These are phyloP conservation scores for Cenchrus americanus DNA, from an alignment of 176 grass and related monocot species.

Conservation along the genomic window DNA sequence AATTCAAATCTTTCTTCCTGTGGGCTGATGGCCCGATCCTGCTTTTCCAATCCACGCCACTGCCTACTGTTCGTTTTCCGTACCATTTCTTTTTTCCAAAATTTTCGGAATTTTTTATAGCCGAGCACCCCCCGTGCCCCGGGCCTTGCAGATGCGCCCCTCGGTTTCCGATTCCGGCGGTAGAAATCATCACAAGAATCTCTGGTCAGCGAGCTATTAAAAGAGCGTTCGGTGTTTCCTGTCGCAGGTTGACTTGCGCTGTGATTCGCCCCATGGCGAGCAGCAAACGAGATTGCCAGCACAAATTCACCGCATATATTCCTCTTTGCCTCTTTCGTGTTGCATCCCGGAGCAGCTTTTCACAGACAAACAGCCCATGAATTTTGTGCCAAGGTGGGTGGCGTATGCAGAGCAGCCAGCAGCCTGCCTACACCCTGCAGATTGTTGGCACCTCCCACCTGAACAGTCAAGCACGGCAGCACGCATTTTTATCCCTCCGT, in stretches of 20 bases:
- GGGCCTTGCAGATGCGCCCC: neutral
- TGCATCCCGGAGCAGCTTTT: neutral
- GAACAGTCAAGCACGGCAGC: neutral
- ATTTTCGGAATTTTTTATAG: neutral
- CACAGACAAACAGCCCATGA: neutral
- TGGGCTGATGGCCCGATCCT: neutral
- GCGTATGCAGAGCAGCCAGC: neutral
- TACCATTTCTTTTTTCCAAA: neutral
- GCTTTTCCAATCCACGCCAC: neutral
- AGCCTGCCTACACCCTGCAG: neutral
- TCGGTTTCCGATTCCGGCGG: conserved; percentile 27
- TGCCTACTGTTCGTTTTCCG: neutral
- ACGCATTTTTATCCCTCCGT: conserved; percentile 29
- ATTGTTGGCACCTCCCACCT: neutral
- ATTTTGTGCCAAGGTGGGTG: neutral
- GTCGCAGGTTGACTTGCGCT: conserved; percentile 35
- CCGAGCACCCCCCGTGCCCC: neutral
- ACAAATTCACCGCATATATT: conserved; percentile 43
- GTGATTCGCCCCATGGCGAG: conserved; percentile 29
- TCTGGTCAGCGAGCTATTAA: conserved; percentile 30
- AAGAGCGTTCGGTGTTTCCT: neutral
- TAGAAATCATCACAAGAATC: conserved; percentile 8
- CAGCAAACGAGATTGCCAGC: conserved; percentile 21
- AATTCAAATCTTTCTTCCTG: conserved; percentile 16
- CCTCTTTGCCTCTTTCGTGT: conserved; percentile 23